A percentile compares a stretch with the other conserved stretches of the same genome.
Evolutionary conservation across 2,329 filamentous ascomycete genomes (phyloP).

Genomic region (Hypoxylon rubiginosum): DNA sequence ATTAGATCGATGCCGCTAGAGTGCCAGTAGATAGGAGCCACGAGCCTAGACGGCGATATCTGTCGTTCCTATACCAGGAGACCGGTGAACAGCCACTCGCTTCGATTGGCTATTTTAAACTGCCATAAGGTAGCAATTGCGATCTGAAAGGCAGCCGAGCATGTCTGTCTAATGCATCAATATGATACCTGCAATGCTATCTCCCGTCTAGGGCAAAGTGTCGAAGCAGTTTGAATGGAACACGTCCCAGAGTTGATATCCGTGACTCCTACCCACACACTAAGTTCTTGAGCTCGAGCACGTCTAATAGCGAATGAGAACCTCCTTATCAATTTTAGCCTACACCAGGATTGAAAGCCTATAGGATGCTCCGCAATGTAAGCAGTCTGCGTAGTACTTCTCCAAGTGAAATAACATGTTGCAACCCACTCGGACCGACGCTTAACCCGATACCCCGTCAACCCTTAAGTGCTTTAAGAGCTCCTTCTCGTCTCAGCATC

Average conservation of each 20-base stretch:
- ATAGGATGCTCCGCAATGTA: constrained; percentile 24
- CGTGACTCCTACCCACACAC: too few relatives aligned
- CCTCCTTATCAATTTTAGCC: background rate
- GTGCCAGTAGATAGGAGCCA: background rate
- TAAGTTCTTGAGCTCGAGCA: background rate
- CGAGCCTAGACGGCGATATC: background rate
- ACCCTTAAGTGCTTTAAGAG: background rate
- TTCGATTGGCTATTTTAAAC: background rate
- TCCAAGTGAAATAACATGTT: constrained; percentile 9
- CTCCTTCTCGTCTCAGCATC: background rate
- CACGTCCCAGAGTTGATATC: background rate
- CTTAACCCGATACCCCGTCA: constrained; percentile 14
- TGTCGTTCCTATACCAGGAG: background rate
- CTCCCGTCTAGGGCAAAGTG: background rate
- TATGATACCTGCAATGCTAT: background rate
- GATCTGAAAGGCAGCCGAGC: background rate
- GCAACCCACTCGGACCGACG: constrained; percentile 13
- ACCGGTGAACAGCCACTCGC: background rate
- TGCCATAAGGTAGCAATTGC: background rate
- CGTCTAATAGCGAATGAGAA: background rate
- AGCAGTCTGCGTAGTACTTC: constrained; percentile 14
- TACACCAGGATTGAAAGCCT: background rate
- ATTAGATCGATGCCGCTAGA: background rate
- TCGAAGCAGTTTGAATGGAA: background rate
- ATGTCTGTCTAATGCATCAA: background rate